Base-by-base conservation (phyloP, 2,329 filamentous ascomycete genomes). In the Arthrobotrys musiformis region DNA sequence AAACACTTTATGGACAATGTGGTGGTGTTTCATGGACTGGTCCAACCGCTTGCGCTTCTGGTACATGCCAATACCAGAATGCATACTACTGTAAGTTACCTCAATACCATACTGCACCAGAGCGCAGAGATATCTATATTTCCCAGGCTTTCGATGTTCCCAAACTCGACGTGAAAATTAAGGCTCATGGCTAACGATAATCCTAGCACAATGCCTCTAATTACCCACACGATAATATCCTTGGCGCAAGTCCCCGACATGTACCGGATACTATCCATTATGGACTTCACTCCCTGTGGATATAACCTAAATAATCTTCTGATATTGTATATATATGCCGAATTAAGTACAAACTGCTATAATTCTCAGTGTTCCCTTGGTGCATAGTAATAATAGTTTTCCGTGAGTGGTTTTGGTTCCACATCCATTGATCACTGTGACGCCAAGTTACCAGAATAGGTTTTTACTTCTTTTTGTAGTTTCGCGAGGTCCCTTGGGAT, bases 381-480 rank as follows among this genome's bases (percentile, higher is more conserved):
- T 33, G 9, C 30, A 33, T 33, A 33, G 4, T 5, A 4, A 33
- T 33, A 33, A 4, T 33, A 33, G 30, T 33, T 33, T 33, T n/a
- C n/a, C n/a, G n/a, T n/a, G n/a, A n/a, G n/a, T n/a, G n/a, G n/a
- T n/a, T n/a, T n/a, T n/a, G n/a, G n/a, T 5, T 8, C 40, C 19
- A 19, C 17, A n/a, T n/a, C 11, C 15, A 15, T n/a, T 7, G 15
- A 40, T 75, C 37, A 70, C 30, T 76, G 72, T 8, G 63, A 69
- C 66, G 64, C 72, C 7, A 78, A 7, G 26, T 44, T 68, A 50
- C 85, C 85, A 80, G 91, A 93, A 82, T 92, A 94, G 85, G 90
- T 92, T 76, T 87, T 87, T 5, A 93, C 92, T 85, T 94, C 92
- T 85, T 91, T 93, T 76, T 85, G 85, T 81, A 93, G 83, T 70